A percentile compares a stretch with the other conserved stretches of the same genome.
These are phyloP conservation scores for Diversispora eburnea DNA, from an alignment of 192 early-diverging fungal genomes.

Conservation along the genomic window DNA sequence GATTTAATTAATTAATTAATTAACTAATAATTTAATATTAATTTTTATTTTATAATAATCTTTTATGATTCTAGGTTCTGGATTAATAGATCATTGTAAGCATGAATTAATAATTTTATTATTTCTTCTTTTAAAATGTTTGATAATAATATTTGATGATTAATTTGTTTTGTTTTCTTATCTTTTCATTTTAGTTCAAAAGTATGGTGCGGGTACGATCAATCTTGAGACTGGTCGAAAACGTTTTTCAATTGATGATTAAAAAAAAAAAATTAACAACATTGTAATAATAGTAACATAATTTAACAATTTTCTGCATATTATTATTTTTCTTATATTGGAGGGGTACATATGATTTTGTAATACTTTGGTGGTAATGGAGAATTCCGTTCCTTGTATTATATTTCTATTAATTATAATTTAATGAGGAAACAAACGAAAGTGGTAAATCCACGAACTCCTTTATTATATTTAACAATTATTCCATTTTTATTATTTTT, in stretches of 20 bases:
- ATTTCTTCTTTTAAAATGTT: too few relatives aligned
- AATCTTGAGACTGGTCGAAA: background rate
- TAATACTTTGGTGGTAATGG: too few relatives aligned
- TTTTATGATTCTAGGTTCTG: background rate
- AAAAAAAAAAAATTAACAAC: background rate
- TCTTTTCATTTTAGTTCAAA: slow-evolving; percentile 3
- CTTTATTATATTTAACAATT: too few relatives aligned
- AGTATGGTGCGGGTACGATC: background rate
- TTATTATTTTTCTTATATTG: too few relatives aligned
- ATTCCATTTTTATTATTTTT: too few relatives aligned
- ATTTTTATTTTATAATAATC: background rate
- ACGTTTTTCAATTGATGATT: slow-evolving; percentile 18
- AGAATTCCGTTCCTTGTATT: too few relatives aligned
- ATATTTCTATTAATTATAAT: too few relatives aligned
- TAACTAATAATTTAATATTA: background rate
- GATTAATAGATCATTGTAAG: slow-evolving; percentile 16
- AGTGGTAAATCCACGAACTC: too few relatives aligned
- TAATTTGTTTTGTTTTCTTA: background rate
- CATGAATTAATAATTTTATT: background rate
- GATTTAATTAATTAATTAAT: background rate
- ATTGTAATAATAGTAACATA: too few relatives aligned
- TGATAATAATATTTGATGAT: background rate
- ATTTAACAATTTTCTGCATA: too few relatives aligned
- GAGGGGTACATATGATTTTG: too few relatives aligned
- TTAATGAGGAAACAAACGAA: too few relatives aligned